phyloP scores from a whole-genome alignment of 2,329 filamentous ascomycete genomes.

The Periconia sp. region DNA sequence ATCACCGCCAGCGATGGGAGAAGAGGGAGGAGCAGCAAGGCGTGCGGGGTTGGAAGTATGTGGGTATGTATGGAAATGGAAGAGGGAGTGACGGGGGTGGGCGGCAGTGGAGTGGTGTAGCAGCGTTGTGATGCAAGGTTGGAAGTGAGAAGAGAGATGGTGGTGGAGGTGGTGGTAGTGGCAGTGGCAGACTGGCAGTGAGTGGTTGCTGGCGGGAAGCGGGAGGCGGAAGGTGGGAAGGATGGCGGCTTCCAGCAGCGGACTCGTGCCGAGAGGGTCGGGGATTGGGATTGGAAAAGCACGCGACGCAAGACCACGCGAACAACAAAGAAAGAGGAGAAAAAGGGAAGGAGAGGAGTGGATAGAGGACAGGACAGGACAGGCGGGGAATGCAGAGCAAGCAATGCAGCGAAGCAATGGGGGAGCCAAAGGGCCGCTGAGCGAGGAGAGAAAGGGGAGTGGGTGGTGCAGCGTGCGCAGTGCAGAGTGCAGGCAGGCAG shows the following conservation, averaged over 20 bases:
- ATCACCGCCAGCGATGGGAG: not conserved
- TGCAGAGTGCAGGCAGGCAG: too few relatives aligned
- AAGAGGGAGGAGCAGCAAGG: not conserved
- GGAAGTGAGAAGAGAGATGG: not conserved
- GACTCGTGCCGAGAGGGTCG: not conserved
- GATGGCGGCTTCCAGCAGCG: slow-evolving; percentile 2
- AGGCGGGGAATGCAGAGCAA: not conserved
- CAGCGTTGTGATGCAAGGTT: not conserved
- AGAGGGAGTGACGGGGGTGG: not conserved
- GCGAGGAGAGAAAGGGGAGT: not conserved
- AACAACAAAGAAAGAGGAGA: too few relatives aligned
- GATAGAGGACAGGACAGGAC: too few relatives aligned
- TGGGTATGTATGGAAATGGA: not conserved
- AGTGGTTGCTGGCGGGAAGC: not conserved
- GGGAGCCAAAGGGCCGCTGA: not conserved
- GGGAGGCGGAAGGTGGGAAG: slow-evolving; percentile 3
- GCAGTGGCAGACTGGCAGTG: not conserved
- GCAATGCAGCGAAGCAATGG: not conserved
- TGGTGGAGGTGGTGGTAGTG: not conserved
- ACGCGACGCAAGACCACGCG: not conserved
- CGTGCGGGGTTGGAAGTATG: not conserved
- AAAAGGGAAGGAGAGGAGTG: too few relatives aligned
- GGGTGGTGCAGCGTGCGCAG: too few relatives aligned
- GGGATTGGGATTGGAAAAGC: not conserved
- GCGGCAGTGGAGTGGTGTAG: too few relatives aligned